These are phyloP conservation scores for Fusarium circinatum DNA, from an alignment of 2,329 filamentous ascomycete genomes.

Conservation along the genomic window DNA sequence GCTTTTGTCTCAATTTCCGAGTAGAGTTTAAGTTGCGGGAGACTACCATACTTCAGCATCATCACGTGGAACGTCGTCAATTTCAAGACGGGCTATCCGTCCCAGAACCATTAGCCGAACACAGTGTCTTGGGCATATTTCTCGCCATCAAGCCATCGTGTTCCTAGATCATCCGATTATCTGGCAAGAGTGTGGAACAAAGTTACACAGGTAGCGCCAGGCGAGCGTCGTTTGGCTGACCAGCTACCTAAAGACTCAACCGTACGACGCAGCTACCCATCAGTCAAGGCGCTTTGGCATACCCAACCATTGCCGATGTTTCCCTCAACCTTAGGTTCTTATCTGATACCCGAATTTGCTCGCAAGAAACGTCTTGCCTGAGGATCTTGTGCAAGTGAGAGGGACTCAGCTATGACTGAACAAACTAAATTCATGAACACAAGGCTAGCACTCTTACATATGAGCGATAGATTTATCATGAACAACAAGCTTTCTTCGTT, in stretches of 20 bases:
- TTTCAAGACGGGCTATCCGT: background rate
- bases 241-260: slow-evolving; percentile 14
- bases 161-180: slow-evolving; percentile 7
- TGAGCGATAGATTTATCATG: background rate
- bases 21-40: slow-evolving; percentile 10
- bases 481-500: no score
- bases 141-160: background rate
- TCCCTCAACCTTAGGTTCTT: background rate
- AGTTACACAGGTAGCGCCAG: slow-evolving; percentile 33
- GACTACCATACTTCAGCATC: background rate
- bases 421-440: background rate
- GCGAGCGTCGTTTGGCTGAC: slow-evolving; percentile 16
- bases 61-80: slow-evolving; percentile 22
- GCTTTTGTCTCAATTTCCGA: background rate
- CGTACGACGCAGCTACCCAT: slow-evolving; percentile 16
- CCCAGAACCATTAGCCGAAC: slow-evolving; percentile 14
- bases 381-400: slow-evolving; percentile 14
- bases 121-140: slow-evolving; percentile 13
- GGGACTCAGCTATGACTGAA: background rate
- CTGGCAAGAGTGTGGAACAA: slow-evolving; percentile 26
- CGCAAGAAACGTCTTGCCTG: background rate
- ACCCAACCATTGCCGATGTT: background rate
- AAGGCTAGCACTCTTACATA: background rate
- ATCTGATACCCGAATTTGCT: background rate
- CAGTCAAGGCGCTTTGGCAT: slow-evolving; percentile 8